A percentile compares a stretch with the other conserved stretches of the same genome.
Conservation (phyloP, 1,284 basidiomycete genomes). For the Bjerkandera adusta region DNA sequence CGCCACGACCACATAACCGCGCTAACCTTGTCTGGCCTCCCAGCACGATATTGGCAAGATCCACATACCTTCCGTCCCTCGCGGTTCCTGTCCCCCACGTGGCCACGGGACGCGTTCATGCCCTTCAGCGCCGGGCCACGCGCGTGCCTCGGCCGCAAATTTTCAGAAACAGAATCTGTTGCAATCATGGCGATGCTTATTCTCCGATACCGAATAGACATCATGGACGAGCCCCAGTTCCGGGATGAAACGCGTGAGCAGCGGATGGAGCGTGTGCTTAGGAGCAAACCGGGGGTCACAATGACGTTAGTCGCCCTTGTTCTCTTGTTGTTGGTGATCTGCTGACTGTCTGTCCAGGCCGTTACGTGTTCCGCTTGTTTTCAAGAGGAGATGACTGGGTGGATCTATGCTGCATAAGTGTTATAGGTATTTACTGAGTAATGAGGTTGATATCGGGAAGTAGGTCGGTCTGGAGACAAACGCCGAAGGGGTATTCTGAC, state of each 20-base stretch:
- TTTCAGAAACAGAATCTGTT: slow-evolving; percentile 27
- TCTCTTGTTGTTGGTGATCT: neutral
- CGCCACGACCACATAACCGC: neutral
- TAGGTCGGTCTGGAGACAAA: no score
- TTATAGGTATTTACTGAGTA: no score
- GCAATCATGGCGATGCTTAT: slow-evolving; percentile 18
- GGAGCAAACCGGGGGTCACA: slow-evolving; percentile 19
- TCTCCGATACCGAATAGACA: slow-evolving; percentile 20
- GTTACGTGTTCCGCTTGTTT: slow-evolving; percentile 15
- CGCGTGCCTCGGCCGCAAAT: slow-evolving; percentile 40
- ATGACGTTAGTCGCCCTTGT: slow-evolving; percentile 21
- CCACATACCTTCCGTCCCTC: slow-evolving; percentile 38
- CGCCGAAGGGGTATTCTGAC: no score
- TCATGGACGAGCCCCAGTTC: slow-evolving; percentile 32
- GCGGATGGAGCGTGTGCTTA: slow-evolving; percentile 26
- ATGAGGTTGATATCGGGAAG: no score
- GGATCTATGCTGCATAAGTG: no score
- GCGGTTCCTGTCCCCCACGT: slow-evolving; percentile 36
- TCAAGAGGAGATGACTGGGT: slow-evolving; percentile 14
- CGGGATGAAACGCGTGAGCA: slow-evolving; percentile 29
- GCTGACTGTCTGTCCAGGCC: slow-evolving; percentile 9
- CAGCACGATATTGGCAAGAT: slow-evolving; percentile 42
- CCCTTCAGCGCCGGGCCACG: slow-evolving; percentile 38
- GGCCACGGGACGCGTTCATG: slow-evolving; percentile 38
- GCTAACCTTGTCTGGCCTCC: neutral